Base-by-base conservation (phyloP, 2,329 filamentous ascomycete species). In the Escovopsis weberi region DNA sequence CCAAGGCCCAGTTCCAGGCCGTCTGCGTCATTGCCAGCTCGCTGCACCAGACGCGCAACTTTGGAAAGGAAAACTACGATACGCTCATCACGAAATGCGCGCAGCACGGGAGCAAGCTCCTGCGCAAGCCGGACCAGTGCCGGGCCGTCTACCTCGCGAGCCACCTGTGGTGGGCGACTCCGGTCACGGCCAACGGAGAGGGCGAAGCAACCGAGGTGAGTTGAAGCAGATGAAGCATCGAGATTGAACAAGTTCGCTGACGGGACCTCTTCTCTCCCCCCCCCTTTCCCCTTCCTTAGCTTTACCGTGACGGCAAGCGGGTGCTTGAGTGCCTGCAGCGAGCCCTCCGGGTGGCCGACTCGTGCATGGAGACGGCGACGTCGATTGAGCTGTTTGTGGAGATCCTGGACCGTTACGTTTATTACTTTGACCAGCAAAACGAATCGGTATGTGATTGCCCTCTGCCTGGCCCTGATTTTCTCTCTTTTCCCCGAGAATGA, bases 361-460 rank as follows among this genome's bases (percentile, higher is more conserved):
- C 91, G 6, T 98, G 91, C 66, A 98, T 98, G 91, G 93, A 98
- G 63, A 91, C 88, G 7, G 86, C 87, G 6, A 87, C 95, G 4
- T 95, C 87, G 3, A 91, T 98, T 38, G 93, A 98, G 64, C 74
- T 98, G 39, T 98, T 98, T 63, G 89, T 98, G 44, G 91, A 98
- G 66, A 98, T 98, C 49, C 68, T 98, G 43, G 95, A 98, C 62
- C 80, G 91, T 62, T 98, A 98, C 59, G 88, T 96, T 42, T 98
- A 98, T 63, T 98, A 96, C 68, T 98, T 95, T 66, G 91, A 98
- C 62, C 89, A 98, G 62, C 86, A 94, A 59, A 98, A 98, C 63
- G 91, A 98, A 65, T 88, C 88, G 51, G 91, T 76, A 59, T 56
- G 72, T 57, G 30, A 18, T n/a, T 6, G 10, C 15, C 8, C 23